These are phyloP conservation scores for Dothistroma pini DNA, from an alignment of 2,329 filamentous ascomycete genomes.

Conservation along the genomic window DNA sequence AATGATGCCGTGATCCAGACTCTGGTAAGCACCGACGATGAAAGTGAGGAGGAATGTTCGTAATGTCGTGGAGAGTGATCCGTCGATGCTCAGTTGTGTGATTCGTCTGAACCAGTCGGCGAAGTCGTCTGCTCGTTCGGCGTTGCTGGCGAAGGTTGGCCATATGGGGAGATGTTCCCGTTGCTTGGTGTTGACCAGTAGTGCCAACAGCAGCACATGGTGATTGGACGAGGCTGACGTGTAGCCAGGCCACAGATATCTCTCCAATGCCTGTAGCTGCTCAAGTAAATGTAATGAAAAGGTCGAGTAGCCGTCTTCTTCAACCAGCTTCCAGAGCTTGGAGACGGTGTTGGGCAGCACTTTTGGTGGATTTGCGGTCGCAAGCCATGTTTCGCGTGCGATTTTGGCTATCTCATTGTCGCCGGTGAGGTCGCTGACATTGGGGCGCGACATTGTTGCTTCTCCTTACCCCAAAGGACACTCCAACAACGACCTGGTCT, in stretches of 20 bases:
- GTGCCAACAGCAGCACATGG: conserved; percentile 79
- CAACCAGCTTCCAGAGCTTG: conserved; percentile 82
- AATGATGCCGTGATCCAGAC: conserved; percentile 80
- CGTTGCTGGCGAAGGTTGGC: conserved; percentile 73
- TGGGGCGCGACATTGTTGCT: conserved; percentile 49
- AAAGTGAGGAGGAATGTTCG: conserved; percentile 84
- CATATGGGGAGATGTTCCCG: conserved; percentile 84
- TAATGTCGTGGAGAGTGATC: conserved; percentile 42
- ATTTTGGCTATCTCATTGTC: conserved; percentile 64
- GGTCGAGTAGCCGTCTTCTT: conserved; percentile 73
- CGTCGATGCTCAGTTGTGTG: conserved; percentile 72
- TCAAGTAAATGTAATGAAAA: conserved; percentile 79
- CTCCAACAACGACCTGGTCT: neutral
- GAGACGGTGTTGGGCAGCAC: conserved; percentile 80
- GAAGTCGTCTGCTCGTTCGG: conserved; percentile 64
- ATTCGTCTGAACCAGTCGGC: conserved; percentile 84
- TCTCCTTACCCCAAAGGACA: neutral
- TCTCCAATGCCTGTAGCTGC: conserved; percentile 85
- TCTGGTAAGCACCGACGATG: conserved; percentile 88
- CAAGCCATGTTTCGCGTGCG: conserved; percentile 82
- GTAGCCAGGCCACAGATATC: conserved; percentile 94
- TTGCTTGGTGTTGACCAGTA: conserved; percentile 84
- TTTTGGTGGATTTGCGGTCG: conserved; percentile 58
- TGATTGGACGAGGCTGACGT: conserved; percentile 76
- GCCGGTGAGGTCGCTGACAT: conserved; percentile 65